Base-by-base conservation (phyloP, 2,329 filamentous ascomycete genomes). In the Colletotrichum sidae region DNA sequence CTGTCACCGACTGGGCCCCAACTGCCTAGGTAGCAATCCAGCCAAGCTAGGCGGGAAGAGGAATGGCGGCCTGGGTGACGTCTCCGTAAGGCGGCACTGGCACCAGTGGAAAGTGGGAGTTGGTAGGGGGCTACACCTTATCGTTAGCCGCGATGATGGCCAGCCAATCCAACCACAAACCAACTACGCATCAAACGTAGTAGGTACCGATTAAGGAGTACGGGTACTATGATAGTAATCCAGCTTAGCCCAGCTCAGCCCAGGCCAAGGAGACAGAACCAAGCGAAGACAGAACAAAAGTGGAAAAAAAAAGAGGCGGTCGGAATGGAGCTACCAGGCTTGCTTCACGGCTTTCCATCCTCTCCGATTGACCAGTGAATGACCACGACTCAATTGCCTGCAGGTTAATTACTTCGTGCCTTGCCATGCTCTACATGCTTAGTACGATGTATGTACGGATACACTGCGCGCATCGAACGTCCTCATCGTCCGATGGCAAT, bases 261-360 rank as follows among this genome's bases (percentile, higher is more conserved):
- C 12, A 25, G 39, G 53, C 53, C 34, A 17, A 35, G 33, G 10
- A 61, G 2, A 34, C 15, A 55, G n/a, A 10, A 11, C 15, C 7
- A 25, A 17, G n/a, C 38, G 17, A 17, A 5, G 15, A 46, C 8
- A 17, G n/a, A 9, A 46, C 49, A 64, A 47, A 56, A 33, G 55
- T 61, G 37, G 59, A 15, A 15, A 50, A 41, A 55, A 55, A 70
- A 69, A 15, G 54, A 55, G 34, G 68, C 69, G 51, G 56, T 71
- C 34, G 67, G 69, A 68, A 55, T 66, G 45, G 46, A 65, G 46
- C 57, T 50, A 61, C 57, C 52, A 8, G 45, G 6, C 44, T 17
- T 6, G 6, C n/a, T 9, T 25, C 8, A 47, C 45, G n/a, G 17
- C n/a, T 25, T 25, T 5, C 25, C 1, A 17, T 46, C 41, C 38